phyloP scores from a whole-genome alignment of 176 grass and related monocot genomes.

The Phyllostachys edulis region DNA sequence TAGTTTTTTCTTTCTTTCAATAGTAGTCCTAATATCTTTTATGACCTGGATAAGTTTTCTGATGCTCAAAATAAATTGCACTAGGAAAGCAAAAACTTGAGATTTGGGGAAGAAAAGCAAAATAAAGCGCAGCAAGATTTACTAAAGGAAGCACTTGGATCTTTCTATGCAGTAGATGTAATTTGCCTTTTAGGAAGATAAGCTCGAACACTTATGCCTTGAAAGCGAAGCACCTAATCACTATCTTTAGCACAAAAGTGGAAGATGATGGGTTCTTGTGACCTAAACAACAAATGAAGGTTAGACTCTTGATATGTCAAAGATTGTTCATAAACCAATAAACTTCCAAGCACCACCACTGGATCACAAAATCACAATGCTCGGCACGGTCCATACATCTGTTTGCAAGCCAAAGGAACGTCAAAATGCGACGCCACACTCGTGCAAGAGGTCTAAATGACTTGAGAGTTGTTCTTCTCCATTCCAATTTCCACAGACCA shows the following conservation, averaged over 20 bases:
- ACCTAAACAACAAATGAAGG: neutral
- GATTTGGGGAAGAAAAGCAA: neutral
- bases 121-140: neutral
- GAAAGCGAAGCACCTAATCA: neutral
- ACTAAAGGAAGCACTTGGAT: neutral
- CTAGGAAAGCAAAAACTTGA: neutral
- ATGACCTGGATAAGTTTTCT: neutral
- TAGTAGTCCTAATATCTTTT: neutral
- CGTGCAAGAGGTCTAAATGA: conserved; percentile 32
- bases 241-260: neutral
- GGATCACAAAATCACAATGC: neutral
- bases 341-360: neutral
- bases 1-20: neutral
- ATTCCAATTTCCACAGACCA: neutral
- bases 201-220: neutral
- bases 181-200: neutral
- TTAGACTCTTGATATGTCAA: neutral
- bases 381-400: neutral
- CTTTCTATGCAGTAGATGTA: neutral
- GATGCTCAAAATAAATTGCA: too few relatives aligned
- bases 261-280: neutral
- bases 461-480: neutral
- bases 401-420: neutral
- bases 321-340: conserved; percentile 24
- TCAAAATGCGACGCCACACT: neutral